Evolutionary conservation across 2,329 filamentous ascomycete genomes (phyloP).

Genomic region (Fusarium keratoplasticum): DNA sequence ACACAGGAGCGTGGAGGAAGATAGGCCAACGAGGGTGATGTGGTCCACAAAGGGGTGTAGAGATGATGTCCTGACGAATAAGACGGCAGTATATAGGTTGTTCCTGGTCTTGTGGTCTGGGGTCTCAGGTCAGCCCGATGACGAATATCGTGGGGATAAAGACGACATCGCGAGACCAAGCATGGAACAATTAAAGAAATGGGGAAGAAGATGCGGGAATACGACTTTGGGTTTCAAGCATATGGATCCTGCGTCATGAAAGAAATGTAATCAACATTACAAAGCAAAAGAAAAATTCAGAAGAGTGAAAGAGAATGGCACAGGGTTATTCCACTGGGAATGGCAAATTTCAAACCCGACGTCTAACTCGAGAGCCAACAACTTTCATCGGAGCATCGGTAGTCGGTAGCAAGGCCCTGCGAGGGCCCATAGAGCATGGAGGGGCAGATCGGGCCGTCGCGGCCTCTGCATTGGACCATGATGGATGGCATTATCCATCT

Average conservation of each 20-base stretch:
- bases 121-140: conserved; percentile 32
- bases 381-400: conserved; percentile 21
- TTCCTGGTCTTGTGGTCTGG: conserved; percentile 29
- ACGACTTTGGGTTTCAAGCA: background rate
- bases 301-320: background rate
- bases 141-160: conserved; percentile 44
- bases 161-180: conserved; percentile 32
- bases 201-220: background rate
- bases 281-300: background rate
- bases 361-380: background rate
- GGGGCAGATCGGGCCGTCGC: conserved; percentile 27
- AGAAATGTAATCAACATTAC: background rate
- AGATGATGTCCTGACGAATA: conserved; percentile 30
- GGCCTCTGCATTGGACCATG: conserved; percentile 1
- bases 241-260: background rate
- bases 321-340: conserved; percentile 11
- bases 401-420: conserved; percentile 20
- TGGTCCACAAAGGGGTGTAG: conserved; percentile 9
- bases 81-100: background rate
- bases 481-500: conserved; percentile 20
- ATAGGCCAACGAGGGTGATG: conserved; percentile 12
- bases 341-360: background rate
- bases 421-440: conserved; percentile 6
- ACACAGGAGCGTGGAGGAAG: conserved; percentile 24
- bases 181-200: conserved; percentile 7